Conservation (phyloP, 495 filamentous ascomycete species). For the Penicillium ucsense region DNA sequence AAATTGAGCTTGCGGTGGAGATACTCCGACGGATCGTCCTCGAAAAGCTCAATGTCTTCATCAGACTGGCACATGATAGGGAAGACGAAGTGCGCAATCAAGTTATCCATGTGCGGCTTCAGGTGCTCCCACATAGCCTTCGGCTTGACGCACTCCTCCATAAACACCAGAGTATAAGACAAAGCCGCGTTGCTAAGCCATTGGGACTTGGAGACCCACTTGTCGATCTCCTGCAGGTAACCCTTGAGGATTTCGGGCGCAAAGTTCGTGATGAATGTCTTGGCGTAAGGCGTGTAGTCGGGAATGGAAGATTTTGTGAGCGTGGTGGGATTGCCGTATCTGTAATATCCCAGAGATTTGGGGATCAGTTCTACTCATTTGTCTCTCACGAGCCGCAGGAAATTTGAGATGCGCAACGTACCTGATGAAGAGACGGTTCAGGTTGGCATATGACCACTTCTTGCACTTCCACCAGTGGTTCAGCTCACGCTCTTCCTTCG, state of each 20-base stretch:
- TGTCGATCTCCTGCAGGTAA: constrained; percentile 87
- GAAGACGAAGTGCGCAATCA: constrained; percentile 90
- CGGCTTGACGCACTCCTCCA: constrained; percentile 96
- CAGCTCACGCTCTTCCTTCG: constrained; percentile 75
- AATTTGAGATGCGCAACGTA: constrained; percentile 28
- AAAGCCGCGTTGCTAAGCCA: constrained; percentile 93
- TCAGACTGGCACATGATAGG: constrained; percentile 87
- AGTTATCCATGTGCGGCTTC: constrained; percentile 82
- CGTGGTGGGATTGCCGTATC: constrained; percentile 77
- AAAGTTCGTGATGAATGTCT: constrained; percentile 82
- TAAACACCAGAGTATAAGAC: constrained; percentile 81
- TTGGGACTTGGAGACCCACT: constrained; percentile 87
- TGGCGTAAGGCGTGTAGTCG: constrained; percentile 70
- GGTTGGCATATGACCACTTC: constrained; percentile 97
- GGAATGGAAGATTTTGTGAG: constrained; percentile 57
- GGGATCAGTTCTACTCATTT: no score
- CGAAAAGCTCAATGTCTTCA: constrained; percentile 89
- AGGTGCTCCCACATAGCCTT: constrained; percentile 93
- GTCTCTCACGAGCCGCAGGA: background rate
- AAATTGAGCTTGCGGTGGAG: constrained; percentile 94
- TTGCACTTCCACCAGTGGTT: constrained; percentile 99
- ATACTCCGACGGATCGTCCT: constrained; percentile 89
- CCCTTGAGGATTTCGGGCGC: constrained; percentile 91
- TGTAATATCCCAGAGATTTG: constrained; percentile 16
- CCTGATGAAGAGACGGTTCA: constrained; percentile 92